Percentiles rank a stretch among this genome's conserved stretches.
phyloP scores from a whole-genome alignment of 2,329 filamentous ascomycete genomes.

The Orbilia oligospora region DNA sequence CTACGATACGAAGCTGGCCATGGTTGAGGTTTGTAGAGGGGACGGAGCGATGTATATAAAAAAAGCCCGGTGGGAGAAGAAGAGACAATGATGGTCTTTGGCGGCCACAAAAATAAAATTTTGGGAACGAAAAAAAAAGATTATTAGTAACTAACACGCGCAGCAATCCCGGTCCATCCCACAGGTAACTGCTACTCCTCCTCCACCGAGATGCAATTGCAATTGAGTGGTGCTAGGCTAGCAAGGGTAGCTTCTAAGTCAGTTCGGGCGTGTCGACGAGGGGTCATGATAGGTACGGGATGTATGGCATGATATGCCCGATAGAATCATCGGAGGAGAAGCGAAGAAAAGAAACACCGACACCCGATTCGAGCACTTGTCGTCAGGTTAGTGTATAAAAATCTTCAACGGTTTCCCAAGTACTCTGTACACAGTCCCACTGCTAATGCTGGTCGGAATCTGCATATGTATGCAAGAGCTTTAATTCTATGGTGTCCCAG shows the following conservation, averaged over 20 bases:
- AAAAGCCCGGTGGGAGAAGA: slow-evolving; percentile 9
- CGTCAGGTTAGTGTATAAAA: slow-evolving; percentile 28
- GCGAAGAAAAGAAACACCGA: slow-evolving; percentile 17
- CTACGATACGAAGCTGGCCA: slow-evolving; percentile 52
- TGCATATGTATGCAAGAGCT: slow-evolving; percentile 37
- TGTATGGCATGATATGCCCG: slow-evolving; percentile 22
- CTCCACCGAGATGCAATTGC: neutral
- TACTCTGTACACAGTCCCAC: neutral
- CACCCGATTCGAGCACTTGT: slow-evolving; percentile 14
- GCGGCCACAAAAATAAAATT: slow-evolving; percentile 17
- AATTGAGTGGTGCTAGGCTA: neutral
- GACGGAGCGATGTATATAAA: slow-evolving; percentile 36
- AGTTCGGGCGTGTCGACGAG: slow-evolving; percentile 17
- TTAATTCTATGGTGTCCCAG: slow-evolving; percentile 29
- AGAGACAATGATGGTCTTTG: neutral
- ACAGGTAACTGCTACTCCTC: neutral
- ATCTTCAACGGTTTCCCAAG: slow-evolving; percentile 27
- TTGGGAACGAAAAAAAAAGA: neutral
- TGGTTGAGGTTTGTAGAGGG: slow-evolving; percentile 28
- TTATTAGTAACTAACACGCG: slow-evolving; percentile 21
- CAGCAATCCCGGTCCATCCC: slow-evolving; percentile 16
- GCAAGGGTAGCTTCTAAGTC: slow-evolving; percentile 18
- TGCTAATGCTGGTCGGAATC: slow-evolving; percentile 27
- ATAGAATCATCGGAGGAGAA: slow-evolving; percentile 24
- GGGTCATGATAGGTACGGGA: neutral